Conservation (phyloP, 768 basidiomycete species). For the Nidularia pulvinata region DNA sequence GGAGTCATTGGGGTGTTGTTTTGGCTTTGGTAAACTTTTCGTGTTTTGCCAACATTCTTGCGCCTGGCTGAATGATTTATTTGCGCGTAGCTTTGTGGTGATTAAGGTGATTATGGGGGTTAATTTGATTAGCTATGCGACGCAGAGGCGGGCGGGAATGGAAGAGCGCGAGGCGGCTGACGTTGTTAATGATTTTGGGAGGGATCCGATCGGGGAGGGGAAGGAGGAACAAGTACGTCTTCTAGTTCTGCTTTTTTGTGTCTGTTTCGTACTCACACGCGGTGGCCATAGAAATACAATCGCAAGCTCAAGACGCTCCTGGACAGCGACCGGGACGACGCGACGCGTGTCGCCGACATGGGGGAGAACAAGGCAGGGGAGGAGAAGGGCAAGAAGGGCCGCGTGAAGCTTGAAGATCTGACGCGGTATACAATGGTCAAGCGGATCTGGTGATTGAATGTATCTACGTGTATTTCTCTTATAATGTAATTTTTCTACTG, state of each 20-base stretch:
- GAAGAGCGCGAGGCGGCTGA: conserved; percentile 76
- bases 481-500: too few relatives aligned
- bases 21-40: conserved; percentile 77
- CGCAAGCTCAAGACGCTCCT: conserved; percentile 75
- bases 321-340: conserved; percentile 70
- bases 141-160: conserved; percentile 72
- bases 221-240: conserved; percentile 75
- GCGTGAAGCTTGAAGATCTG: conserved; percentile 82
- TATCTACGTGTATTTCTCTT: too few relatives aligned
- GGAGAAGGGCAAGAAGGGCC: conserved; percentile 46
- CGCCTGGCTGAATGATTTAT: too few relatives aligned
- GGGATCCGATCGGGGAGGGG: conserved; percentile 91
- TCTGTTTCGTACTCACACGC: not conserved
- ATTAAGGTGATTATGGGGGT: conserved; percentile 94
- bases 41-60: too few relatives aligned
- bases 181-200: conserved; percentile 81
- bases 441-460: conserved; percentile 59
- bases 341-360: conserved; percentile 65
- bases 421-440: conserved; percentile 97
- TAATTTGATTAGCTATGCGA: conserved; percentile 83
- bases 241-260: not conserved
- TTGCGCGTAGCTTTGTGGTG: conserved; percentile 63
- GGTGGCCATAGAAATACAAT: conserved; percentile 65
- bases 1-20: conserved; percentile 59
- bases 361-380: conserved; percentile 55